Conservation (phyloP, 164 flowering plant genomes). For the Magnolia officinalis region DNA sequence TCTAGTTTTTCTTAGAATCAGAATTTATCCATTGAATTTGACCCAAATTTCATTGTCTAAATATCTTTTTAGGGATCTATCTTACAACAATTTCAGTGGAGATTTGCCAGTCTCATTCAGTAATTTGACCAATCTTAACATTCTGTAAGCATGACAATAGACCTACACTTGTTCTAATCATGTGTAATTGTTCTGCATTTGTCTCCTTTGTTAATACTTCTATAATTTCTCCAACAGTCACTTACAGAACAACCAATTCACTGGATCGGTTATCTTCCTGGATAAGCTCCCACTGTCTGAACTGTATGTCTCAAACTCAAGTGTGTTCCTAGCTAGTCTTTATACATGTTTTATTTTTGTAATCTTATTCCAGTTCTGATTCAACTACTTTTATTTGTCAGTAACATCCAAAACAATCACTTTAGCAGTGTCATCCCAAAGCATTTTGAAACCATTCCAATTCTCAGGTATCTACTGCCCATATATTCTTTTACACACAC, state of each 20-base stretch:
- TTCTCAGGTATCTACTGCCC: neutral
- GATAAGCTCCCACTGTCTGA: conserved; percentile 57
- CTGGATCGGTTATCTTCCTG: conserved; percentile 71
- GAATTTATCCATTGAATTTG: neutral
- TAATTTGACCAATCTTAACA: conserved; percentile 49
- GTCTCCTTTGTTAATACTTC: no score
- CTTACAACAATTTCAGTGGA: conserved; percentile 61
- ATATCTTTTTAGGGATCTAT: conserved; percentile 60
- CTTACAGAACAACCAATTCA: conserved; percentile 65
- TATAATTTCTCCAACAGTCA: conserved; percentile 39
- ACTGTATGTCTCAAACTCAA: conserved; percentile 43
- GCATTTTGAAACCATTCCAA: neutral
- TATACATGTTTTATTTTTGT: no score
- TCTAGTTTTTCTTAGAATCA: neutral
- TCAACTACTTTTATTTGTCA: no score
- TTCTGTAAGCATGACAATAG: conserved; percentile 36
- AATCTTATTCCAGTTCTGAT: no score
- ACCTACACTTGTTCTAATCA: neutral
- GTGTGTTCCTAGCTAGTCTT: no score
- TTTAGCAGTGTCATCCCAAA: neutral
- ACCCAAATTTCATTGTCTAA: neutral
- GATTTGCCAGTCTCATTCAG: conserved; percentile 77
- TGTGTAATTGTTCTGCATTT: neutral
- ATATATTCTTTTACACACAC: neutral
- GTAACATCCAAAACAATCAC: neutral